These are phyloP conservation scores for Xylariaceae sp. DNA, from an alignment of 2,329 filamentous ascomycete genomes.

Conservation along the genomic window DNA sequence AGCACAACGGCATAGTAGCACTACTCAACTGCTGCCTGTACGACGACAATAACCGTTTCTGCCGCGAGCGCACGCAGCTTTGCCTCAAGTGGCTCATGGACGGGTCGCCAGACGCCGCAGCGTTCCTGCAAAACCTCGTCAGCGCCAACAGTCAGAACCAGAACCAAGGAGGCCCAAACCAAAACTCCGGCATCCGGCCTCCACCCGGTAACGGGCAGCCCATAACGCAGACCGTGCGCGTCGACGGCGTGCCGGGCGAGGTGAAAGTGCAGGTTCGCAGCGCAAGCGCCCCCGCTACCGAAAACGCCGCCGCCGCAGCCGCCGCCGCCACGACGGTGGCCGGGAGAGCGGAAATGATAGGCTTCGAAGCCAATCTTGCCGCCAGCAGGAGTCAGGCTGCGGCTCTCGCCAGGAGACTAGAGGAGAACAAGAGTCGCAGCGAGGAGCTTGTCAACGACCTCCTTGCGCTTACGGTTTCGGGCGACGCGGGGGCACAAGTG, in stretches of 20 bases:
- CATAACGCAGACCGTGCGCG: slow-evolving; percentile 54
- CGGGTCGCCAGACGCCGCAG: slow-evolving; percentile 74
- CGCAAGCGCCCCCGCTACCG: slow-evolving; percentile 37
- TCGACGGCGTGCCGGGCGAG: slow-evolving; percentile 63
- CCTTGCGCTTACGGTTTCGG: slow-evolving; percentile 36
- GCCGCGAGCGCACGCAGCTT: slow-evolving; percentile 88
- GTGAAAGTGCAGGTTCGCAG: slow-evolving; percentile 60
- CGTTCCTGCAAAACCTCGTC: slow-evolving; percentile 71
- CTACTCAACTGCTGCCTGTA: slow-evolving; percentile 89
- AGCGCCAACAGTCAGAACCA: slow-evolving; percentile 38
- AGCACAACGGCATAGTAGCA: slow-evolving; percentile 83
- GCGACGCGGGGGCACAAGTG: slow-evolving; percentile 18
- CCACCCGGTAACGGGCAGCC: slow-evolving; percentile 30
- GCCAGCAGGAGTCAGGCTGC: slow-evolving; percentile 21
- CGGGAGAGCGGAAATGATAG: slow-evolving; percentile 12
- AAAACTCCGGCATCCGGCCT: too few relatives aligned
- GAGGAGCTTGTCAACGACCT: slow-evolving; percentile 44
- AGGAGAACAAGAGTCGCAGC: slow-evolving; percentile 38
- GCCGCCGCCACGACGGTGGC: neutral
- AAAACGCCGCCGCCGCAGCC: slow-evolving; percentile 1
- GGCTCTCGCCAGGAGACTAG: slow-evolving; percentile 27
- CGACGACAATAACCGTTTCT: slow-evolving; percentile 92
- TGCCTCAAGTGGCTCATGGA: slow-evolving; percentile 85
- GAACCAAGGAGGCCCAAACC: neutral
- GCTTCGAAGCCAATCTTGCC: slow-evolving; percentile 22